These are phyloP conservation scores for Dictyophora rubrovolvata DNA, from an alignment of 768 basidiomycete species.

Conservation along the genomic window DNA sequence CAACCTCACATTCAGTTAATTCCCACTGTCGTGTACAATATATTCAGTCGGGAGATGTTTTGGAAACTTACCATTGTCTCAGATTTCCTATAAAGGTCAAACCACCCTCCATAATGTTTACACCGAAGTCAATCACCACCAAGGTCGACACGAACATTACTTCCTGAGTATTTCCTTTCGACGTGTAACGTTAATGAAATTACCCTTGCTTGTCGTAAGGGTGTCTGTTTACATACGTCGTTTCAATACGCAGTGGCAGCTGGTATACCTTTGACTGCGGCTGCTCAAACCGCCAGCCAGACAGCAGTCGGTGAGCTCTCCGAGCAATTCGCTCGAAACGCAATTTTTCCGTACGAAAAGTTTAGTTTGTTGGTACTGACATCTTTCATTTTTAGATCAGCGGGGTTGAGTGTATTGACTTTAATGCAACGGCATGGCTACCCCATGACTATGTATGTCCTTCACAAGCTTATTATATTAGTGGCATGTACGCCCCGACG, in stretches of 20 bases:
- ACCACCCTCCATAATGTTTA: background rate
- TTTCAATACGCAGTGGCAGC: background rate
- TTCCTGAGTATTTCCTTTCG: conserved; percentile 21
- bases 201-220: conserved; percentile 22
- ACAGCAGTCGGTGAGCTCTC: conserved; percentile 14
- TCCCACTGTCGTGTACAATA: conserved; percentile 19
- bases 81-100: background rate
- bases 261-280: background rate
- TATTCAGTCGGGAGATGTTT: background rate
- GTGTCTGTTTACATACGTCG: background rate
- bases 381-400: too few relatives aligned
- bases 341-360: conserved; percentile 14
- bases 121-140: background rate
- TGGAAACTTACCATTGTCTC: conserved; percentile 3
- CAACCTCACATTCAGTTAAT: conserved; percentile 19
- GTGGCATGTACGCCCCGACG: too few relatives aligned
- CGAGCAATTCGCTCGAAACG: conserved; percentile 21
- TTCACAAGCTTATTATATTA: too few relatives aligned
- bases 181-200: conserved; percentile 20
- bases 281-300: background rate
- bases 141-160: conserved; percentile 3
- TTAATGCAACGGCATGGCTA: too few relatives aligned
- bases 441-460: too few relatives aligned
- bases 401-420: too few relatives aligned
- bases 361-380: conserved; percentile 3